Base-by-base conservation (phyloP, 257 asterid species). In the Salvia rosmarinus region DNA sequence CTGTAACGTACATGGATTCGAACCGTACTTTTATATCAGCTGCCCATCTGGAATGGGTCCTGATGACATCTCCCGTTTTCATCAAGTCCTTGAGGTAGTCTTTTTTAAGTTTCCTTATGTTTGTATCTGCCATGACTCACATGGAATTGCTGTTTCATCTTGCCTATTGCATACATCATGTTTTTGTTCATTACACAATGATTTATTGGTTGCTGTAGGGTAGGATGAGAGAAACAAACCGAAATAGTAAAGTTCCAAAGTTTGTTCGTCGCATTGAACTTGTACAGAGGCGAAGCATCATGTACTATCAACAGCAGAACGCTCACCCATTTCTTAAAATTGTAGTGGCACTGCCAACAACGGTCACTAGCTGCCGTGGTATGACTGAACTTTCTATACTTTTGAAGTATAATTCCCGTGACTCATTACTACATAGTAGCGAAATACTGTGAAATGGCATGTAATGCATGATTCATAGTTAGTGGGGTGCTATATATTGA, bases 1-100 rank as follows among this genome's bases (percentile, higher is more conserved):
- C 86, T 95, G 98, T 77, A 73, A 78, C 43, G 99, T 95, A 49
- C 95, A 95, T 73, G 99, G 99, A 58, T 95, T 91, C 75, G 96
- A 95, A 73, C 99, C 99, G 74, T 95, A 95, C 78, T 95, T 95
- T 78, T 95, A 83, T 79, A 86, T 95, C 68, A 85, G 79, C 78
- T 91, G 98, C 77, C 99, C 98, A 67, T 81, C 85, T 52, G 98
- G 99, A 83, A 86, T 95, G 96, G 95, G 98, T 72, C 96, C 99
- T 57, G 99, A 95, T 76, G 99, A 95, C 80, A 86, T 95, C 75
- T 87, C 99, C 64, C 82, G 71, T 74, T 91, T 95, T 80, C 98
- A 91, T 84, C 96, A 88, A 83, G 73, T 68, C 78, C 96, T 95
- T 20, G 99, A 95, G 96, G 99, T 91, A 79, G 67, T 74, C 34